These are phyloP conservation scores for Herpotrichia juniperi DNA, from an alignment of 2,329 filamentous ascomycete species.

Conservation along the genomic window DNA sequence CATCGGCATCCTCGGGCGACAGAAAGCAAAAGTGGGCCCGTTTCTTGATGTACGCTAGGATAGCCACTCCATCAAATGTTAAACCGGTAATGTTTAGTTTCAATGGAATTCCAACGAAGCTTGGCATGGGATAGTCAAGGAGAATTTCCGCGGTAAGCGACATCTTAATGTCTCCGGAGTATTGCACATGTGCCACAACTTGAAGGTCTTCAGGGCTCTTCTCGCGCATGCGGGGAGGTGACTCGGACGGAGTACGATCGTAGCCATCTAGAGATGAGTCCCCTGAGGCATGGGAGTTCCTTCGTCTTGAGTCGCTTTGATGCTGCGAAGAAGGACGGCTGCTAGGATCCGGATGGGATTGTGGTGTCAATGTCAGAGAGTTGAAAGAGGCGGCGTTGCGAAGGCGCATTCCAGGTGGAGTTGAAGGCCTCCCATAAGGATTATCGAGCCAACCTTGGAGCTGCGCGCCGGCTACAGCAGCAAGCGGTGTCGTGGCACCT, in stretches of 20 bases:
- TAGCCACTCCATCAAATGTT: constrained; percentile 92
- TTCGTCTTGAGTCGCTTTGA: constrained; percentile 36
- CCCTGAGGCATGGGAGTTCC: constrained; percentile 33
- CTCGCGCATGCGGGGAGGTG: constrained; percentile 67
- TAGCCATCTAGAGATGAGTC: constrained; percentile 34
- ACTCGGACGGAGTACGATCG: constrained; percentile 37
- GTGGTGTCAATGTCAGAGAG: constrained; percentile 53
- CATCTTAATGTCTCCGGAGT: constrained; percentile 84
- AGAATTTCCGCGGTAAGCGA: constrained; percentile 93
- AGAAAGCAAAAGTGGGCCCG: constrained; percentile 93
- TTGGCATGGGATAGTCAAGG: constrained; percentile 97
- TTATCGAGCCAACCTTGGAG: constrained; percentile 58
- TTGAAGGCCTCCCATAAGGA: constrained; percentile 38
- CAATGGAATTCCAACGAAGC: constrained; percentile 93
- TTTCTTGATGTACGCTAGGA: constrained; percentile 88
- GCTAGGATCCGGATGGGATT: constrained; percentile 52
- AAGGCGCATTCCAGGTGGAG: constrained; percentile 42
- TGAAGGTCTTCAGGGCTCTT: constrained; percentile 86
- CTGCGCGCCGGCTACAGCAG: constrained; percentile 76
- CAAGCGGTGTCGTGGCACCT: constrained; percentile 78
- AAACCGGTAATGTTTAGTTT: constrained; percentile 94
- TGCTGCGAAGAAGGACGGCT: constrained; percentile 54
- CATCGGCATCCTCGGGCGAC: constrained; percentile 86
- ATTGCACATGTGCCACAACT: constrained; percentile 87
- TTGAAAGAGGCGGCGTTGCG: constrained; percentile 50